These are phyloP conservation scores for Coelastrella sp. DNA, from an alignment of 139 green algal genomes.

Conservation along the genomic window DNA sequence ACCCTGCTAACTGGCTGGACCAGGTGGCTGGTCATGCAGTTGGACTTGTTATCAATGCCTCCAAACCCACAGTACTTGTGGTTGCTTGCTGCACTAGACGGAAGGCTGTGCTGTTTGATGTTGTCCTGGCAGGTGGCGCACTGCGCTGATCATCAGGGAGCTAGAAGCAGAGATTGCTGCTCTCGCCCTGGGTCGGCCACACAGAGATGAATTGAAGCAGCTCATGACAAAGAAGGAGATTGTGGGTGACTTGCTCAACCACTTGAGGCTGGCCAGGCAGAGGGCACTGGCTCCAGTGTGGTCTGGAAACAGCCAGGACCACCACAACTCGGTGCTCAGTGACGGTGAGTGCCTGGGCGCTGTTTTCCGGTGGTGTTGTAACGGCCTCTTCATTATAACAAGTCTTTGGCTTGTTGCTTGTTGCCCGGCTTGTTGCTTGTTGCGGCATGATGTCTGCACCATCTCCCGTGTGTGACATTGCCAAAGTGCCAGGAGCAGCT, in stretches of 20 bases:
- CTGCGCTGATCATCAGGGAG: conserved; percentile 91
- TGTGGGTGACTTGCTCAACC: conserved; percentile 95
- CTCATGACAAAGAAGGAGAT: conserved; percentile 92
- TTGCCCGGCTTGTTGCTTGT: too few relatives aligned
- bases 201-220: conserved; percentile 81
- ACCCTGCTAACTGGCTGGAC: too few relatives aligned
- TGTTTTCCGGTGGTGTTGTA: background rate
- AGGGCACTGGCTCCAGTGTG: conserved; percentile 39
- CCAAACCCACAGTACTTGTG: too few relatives aligned
- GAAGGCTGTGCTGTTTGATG: too few relatives aligned
- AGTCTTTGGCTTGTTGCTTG: too few relatives aligned
- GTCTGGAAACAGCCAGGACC: background rate
- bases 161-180: conserved; percentile 94
- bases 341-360: background rate
- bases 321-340: background rate
- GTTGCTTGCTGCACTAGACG: too few relatives aligned
- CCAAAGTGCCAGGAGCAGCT: too few relatives aligned
- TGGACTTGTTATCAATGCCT: too few relatives aligned
- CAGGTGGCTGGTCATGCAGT: too few relatives aligned
- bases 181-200: conserved; percentile 56
- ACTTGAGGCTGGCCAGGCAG: conserved; percentile 76
- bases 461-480: too few relatives aligned
- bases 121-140: conserved; percentile 78
- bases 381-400: too few relatives aligned
- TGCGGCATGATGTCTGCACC: too few relatives aligned